Conservation (phyloP, 2,329 filamentous ascomycete genomes). For the Colletotrichum nymphaeae region DNA sequence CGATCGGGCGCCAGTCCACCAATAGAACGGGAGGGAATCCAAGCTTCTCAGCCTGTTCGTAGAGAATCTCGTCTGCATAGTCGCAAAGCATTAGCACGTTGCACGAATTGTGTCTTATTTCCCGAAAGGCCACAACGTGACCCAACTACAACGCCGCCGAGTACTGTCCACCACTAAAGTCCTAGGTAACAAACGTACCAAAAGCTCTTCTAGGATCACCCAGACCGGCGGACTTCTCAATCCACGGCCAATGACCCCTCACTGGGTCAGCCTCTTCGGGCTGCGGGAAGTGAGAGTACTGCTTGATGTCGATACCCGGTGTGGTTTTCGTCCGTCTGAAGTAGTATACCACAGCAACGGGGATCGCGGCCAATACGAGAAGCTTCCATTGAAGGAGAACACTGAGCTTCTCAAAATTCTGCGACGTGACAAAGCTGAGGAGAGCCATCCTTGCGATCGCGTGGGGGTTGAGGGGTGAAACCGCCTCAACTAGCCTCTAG, state of each 20-base stretch:
- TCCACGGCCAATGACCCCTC: conserved; percentile 31
- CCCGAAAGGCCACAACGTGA: not conserved
- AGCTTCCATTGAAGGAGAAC: conserved; percentile 16
- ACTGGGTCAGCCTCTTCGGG: conserved; percentile 26
- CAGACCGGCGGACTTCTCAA: conserved; percentile 22
- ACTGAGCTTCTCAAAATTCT: conserved; percentile 2
- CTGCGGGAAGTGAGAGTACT: conserved; percentile 21
- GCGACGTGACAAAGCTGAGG: not conserved
- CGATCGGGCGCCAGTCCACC: conserved; percentile 26
- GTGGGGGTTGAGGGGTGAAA: not conserved
- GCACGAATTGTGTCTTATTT: not conserved
- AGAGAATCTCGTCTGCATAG: conserved; percentile 18
- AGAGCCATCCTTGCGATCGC: conserved; percentile 12
- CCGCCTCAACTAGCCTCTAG: not conserved
- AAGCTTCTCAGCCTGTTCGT: conserved; percentile 26
- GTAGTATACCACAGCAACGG: conserved; percentile 9
- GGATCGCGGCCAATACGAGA: conserved; percentile 12
- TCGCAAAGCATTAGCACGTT: not conserved
- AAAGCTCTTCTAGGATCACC: conserved; percentile 29
- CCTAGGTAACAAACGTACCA: not conserved
- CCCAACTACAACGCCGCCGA: not conserved
- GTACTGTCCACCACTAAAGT: not conserved
- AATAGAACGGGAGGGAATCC: conserved; percentile 20
- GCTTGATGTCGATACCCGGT: conserved; percentile 13
- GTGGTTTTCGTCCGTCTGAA: conserved; percentile 10